Percentiles rank a stretch among this genome's conserved stretches.
Evolutionary conservation across 1,139 yeast species (phyloP).

Genomic region (Taphrina populina): DNA sequence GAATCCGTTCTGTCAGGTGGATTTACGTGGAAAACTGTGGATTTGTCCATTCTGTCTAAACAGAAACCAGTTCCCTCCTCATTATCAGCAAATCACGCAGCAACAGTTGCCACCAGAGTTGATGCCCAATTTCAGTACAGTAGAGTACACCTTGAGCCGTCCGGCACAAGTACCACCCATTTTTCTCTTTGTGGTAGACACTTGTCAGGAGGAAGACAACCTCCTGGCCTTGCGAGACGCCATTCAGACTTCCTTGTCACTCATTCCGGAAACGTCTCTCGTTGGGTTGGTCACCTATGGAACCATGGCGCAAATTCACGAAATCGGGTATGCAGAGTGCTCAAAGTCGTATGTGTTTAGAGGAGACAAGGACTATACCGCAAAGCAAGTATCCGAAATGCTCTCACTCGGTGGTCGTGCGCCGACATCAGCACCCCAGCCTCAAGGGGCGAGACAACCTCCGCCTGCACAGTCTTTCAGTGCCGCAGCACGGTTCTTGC

Average conservation of each 20-base stretch:
- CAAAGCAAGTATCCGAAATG: constrained; percentile 73
- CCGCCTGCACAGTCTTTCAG: constrained; percentile 39
- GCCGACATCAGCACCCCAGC: constrained; percentile 46
- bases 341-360: constrained; percentile 84
- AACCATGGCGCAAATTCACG: constrained; percentile 83
- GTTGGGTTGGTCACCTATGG: constrained; percentile 92
- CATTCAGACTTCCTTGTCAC: constrained; percentile 71
- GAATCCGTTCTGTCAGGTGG: constrained; percentile 82
- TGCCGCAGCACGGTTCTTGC: constrained; percentile 70
- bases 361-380: constrained; percentile 84
- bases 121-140: constrained; percentile 72
- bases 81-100: constrained; percentile 78
- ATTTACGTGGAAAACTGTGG: constrained; percentile 81
- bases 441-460: constrained; percentile 44
- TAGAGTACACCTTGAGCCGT: constrained; percentile 84
- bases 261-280: constrained; percentile 89
- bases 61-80: constrained; percentile 85
- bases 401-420: constrained; percentile 53
- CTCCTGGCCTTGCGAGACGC: constrained; percentile 85
- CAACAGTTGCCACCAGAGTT: constrained; percentile 87
- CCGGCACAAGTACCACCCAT: constrained; percentile 93
- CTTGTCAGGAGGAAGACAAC: constrained; percentile 93
- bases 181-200: constrained; percentile 83
- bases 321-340: constrained; percentile 74
- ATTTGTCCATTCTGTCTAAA: constrained; percentile 80